phyloP scores from a whole-genome alignment of 192 early-diverging fungal genomes.

The Gryganskiella cystojenkinii region DNA sequence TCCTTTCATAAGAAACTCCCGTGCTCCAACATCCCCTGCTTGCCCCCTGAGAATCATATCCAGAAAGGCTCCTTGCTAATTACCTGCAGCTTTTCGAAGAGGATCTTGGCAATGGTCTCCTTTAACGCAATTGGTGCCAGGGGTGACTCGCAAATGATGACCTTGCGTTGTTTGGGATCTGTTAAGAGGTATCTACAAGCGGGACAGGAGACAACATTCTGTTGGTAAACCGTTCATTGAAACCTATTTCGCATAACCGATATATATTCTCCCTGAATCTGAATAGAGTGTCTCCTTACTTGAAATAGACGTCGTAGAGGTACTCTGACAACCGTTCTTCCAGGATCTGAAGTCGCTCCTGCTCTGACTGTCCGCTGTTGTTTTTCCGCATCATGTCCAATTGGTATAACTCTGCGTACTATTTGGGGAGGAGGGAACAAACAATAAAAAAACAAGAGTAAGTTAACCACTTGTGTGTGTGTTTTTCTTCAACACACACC shows the following conservation, averaged over 20 bases:
- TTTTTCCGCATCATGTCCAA: constrained; percentile 55
- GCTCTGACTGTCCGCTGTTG: constrained; percentile 37
- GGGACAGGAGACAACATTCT: not conserved
- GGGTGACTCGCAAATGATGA: constrained; percentile 82
- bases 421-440: no score
- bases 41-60: no score
- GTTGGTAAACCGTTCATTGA: not conserved
- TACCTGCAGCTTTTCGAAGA: constrained; percentile 83
- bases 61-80: not conserved
- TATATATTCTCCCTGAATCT: not conserved
- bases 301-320: constrained; percentile 62
- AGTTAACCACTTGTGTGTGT: not conserved
- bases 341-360: constrained; percentile 49
- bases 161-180: constrained; percentile 86
- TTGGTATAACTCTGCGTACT: constrained; percentile 58
- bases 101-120: constrained; percentile 71
- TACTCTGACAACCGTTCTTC: constrained; percentile 59
- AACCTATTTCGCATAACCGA: constrained; percentile 2
- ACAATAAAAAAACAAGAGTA: constrained; percentile 8
- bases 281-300: constrained; percentile 19
- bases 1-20: no score
- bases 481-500: not conserved
- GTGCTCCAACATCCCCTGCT: no score
- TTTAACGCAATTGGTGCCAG: constrained; percentile 77
- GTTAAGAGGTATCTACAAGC: constrained; percentile 71